Evolutionary conservation across 129 eudicot genomes (phyloP).

Genomic region (Tagetes patula): DNA sequence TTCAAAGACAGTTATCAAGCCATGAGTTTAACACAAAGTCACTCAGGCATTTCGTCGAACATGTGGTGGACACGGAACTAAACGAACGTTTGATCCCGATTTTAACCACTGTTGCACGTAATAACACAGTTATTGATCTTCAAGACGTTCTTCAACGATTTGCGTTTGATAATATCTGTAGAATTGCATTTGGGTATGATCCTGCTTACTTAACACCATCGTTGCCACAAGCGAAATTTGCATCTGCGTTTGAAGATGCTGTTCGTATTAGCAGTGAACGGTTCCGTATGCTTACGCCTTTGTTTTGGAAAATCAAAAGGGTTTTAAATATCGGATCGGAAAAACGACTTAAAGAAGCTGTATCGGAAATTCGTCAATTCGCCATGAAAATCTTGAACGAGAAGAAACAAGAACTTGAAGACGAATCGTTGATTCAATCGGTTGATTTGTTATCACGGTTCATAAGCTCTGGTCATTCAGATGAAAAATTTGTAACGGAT

Average conservation of each 20-base stretch:
- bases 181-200: slow-evolving; percentile 37
- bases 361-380: slow-evolving; percentile 24
- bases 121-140: slow-evolving; percentile 43
- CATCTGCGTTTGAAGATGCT: slow-evolving; percentile 28
- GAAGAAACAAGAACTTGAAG: slow-evolving; percentile 21
- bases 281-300: slow-evolving; percentile 26
- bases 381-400: slow-evolving; percentile 25
- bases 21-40: slow-evolving; percentile 71
- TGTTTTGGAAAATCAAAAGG: slow-evolving; percentile 47
- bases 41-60: slow-evolving; percentile 54
- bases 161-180: slow-evolving; percentile 30
- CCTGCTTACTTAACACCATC: slow-evolving; percentile 32
- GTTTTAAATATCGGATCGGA: slow-evolving; percentile 29
- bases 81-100: slow-evolving; percentile 45
- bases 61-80: slow-evolving; percentile 62
- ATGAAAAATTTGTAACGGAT: slow-evolving; percentile 51
- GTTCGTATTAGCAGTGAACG: slow-evolving; percentile 21
- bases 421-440: neutral
- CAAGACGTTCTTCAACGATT: slow-evolving; percentile 65
- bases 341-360: slow-evolving; percentile 23
- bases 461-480: slow-evolving; percentile 44
- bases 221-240: slow-evolving; percentile 24
- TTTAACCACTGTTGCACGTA: slow-evolving; percentile 27
- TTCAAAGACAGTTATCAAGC: slow-evolving; percentile 44
- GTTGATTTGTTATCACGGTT: slow-evolving; percentile 34